These are phyloP conservation scores for Aspergillus mulundensis DNA, from an alignment of 495 filamentous ascomycete species.

Conservation along the genomic window DNA sequence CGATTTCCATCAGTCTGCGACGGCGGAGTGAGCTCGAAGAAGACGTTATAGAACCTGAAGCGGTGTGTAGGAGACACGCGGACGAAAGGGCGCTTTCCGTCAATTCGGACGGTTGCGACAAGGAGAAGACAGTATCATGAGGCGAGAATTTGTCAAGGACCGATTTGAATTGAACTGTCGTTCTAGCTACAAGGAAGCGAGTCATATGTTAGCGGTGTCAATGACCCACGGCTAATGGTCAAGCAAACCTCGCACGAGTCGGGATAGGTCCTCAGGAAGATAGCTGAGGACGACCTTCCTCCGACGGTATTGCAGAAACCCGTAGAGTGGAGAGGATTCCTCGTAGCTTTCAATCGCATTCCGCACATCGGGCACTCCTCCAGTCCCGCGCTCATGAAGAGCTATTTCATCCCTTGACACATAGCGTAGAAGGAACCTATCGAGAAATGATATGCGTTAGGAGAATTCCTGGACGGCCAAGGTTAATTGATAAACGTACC, in stretches of 20 bases:
- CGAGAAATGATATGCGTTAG: conserved; percentile 6
- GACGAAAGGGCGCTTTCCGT: conserved; percentile 83
- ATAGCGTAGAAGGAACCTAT: conserved; percentile 94
- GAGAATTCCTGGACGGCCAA: not conserved
- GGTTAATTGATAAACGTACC: conserved; percentile 57
- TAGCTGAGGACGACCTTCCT: conserved; percentile 91
- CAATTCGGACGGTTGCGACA: conserved; percentile 70
- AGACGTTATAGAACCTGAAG: conserved; percentile 80
- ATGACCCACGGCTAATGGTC: not conserved
- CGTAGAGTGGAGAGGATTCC: conserved; percentile 84
- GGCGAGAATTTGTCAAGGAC: conserved; percentile 82
- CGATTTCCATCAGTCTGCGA: conserved; percentile 80
- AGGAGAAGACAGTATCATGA: conserved; percentile 75
- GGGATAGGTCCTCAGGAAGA: conserved; percentile 82
- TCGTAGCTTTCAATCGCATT: conserved; percentile 71
- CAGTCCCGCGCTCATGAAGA: conserved; percentile 70
- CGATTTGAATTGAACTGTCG: conserved; percentile 88
- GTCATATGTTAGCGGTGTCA: conserved; percentile 4
- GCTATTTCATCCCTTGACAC: conserved; percentile 82
- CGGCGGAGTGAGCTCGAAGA: conserved; percentile 75
- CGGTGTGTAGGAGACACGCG: conserved; percentile 85
- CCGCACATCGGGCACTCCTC: conserved; percentile 81
- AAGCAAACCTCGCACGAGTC: conserved; percentile 78
- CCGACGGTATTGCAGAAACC: conserved; percentile 84
- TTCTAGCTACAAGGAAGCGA: conserved; percentile 59